A percentile compares a stretch with the other conserved stretches of the same genome.
Conservation (phyloP, 257 asterid species). For the Ligustrum vulgare region DNA sequence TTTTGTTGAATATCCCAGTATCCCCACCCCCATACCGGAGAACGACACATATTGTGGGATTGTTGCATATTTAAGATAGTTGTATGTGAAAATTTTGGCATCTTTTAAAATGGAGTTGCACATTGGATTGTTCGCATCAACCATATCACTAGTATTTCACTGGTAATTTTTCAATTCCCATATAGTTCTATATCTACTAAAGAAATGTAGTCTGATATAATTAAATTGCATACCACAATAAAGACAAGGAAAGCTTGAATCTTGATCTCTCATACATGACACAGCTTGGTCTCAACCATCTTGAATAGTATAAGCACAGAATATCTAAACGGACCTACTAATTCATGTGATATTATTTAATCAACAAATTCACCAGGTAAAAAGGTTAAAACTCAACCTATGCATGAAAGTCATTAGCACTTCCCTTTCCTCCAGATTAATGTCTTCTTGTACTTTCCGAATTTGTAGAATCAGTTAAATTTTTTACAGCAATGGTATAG, state of each 20-base stretch:
- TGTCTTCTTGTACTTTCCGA: neutral
- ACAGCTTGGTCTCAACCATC: neutral
- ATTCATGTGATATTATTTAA: neutral
- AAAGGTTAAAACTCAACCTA: neutral
- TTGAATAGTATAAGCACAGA: neutral
- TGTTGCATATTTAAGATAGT: neutral
- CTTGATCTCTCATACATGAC: neutral
- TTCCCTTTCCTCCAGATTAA: neutral
- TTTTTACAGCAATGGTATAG: neutral
- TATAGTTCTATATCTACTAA: neutral
- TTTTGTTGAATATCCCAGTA: neutral
- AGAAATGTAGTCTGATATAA: neutral
- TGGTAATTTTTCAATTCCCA: neutral
- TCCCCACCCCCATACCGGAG: neutral
- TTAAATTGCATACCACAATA: neutral
- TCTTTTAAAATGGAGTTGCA: neutral
- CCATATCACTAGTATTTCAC: neutral
- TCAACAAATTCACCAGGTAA: neutral
- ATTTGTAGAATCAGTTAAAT: neutral
- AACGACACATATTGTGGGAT: neutral
- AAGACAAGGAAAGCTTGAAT: neutral
- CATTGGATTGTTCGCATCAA: neutral
- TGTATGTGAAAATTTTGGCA: neutral
- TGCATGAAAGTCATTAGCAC: neutral
- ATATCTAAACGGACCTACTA: neutral